Evolutionary conservation across 441 rosid genomes (phyloP), one percentile per base, ranked within the genome.

Genomic region (Mallotus japonicus): DNA sequence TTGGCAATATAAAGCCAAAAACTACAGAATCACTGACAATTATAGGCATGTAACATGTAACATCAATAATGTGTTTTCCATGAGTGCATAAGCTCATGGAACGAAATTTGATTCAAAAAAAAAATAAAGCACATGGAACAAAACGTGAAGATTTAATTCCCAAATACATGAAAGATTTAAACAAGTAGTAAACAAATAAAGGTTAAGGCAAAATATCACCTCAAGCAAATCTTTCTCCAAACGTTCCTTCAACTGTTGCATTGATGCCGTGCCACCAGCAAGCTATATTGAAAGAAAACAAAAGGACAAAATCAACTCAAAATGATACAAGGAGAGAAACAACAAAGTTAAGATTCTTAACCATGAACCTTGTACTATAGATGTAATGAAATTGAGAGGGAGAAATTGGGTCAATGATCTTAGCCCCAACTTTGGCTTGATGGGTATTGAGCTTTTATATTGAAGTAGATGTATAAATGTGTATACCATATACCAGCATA

Each of bases 221-320:
- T 96, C 99, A 5, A 93, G 82, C 87, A 96, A 86, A 80, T 96
- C 99, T 82, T 93, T 93, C 85, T 96, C 99, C 22, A 96, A 97
- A 37, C 99, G 97, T 79, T 96, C 99, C 90, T 96, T 96, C 84
- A 93, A 76, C 80, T 96, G 99, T 80, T 96, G 99, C 98, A 96
- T 96, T 47, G 99, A 93, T 81, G 99, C 96, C 63, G 99, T 96
- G 77, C 99, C 99, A 73, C 99, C 99, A 69, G 98, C 92, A 84
- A 96, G 97, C 99, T 96, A 75, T 50, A 74, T 73, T 53, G 60
- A 50, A 69, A 61, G 54, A 34, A 81, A 71, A 46, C 77, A 6
- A 69, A 75, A 28, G 58, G 22, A 65, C 62, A 19, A 32, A 58
- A 49, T 56, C 37, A 69, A 9, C 5, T 55, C 7, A 16, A 0